Evolutionary conservation across 1,284 basidiomycete species (phyloP).

Genomic region (Cryptococcus amylolentus): DNA sequence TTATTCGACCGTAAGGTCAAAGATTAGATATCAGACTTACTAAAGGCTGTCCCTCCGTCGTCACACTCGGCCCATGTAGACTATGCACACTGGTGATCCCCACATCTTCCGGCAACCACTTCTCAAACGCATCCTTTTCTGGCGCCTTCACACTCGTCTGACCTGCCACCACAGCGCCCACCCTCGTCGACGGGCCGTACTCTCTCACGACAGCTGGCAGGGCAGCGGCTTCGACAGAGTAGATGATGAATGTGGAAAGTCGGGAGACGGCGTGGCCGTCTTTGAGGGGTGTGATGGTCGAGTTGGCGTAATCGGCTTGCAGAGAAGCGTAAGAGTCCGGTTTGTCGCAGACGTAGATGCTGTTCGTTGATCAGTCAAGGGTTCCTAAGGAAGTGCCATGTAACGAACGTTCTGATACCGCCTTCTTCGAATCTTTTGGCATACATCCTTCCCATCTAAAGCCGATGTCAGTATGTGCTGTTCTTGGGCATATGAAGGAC

Average conservation of each 20-base stretch:
- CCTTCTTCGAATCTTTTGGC: slow-evolving; percentile 68
- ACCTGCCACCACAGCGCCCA: slow-evolving; percentile 86
- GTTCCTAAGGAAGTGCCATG: neutral
- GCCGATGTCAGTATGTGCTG: neutral
- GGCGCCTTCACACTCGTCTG: slow-evolving; percentile 98
- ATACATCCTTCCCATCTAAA: slow-evolving; percentile 90
- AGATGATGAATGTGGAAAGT: slow-evolving; percentile 81
- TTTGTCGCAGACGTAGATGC: slow-evolving; percentile 89
- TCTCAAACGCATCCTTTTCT: slow-evolving; percentile 85
- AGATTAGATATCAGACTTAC: slow-evolving; percentile 53
- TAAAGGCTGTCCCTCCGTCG: slow-evolving; percentile 85
- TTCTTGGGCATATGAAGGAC: slow-evolving; percentile 10
- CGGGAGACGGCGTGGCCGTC: slow-evolving; percentile 83
- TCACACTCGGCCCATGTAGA: slow-evolving; percentile 88
- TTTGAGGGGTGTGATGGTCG: slow-evolving; percentile 62
- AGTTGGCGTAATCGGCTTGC: slow-evolving; percentile 59
- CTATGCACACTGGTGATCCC: slow-evolving; percentile 92
- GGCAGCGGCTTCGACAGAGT: slow-evolving; percentile 90
- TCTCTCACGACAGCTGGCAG: slow-evolving; percentile 78
- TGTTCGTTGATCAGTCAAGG: slow-evolving; percentile 32
- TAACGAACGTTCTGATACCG: slow-evolving; percentile 75
- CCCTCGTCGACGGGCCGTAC: slow-evolving; percentile 91
- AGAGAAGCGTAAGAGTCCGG: slow-evolving; percentile 72
- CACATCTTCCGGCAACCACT: slow-evolving; percentile 77
- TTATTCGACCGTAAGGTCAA: neutral